Evolutionary conservation across 768 basidiomycete genomes (phyloP).

Genomic region (Cyclocybe aegerita): DNA sequence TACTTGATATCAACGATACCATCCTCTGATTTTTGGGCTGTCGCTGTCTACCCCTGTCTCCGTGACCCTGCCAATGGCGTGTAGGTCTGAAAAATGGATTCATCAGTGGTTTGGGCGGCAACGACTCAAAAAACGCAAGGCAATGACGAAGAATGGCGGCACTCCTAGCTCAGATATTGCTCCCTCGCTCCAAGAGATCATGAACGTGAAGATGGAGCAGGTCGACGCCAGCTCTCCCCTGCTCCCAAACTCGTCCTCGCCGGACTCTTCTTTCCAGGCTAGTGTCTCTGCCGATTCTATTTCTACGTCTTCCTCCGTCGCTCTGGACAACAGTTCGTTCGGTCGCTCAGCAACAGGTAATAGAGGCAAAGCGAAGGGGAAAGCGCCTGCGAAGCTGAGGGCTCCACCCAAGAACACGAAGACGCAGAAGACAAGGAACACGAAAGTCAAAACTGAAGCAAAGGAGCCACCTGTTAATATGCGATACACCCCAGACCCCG

Average conservation of each 20-base stretch:
- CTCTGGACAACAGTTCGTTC: background rate
- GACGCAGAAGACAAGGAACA: background rate
- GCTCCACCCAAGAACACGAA: background rate
- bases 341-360: background rate
- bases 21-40: background rate
- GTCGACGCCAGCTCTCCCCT: conserved; percentile 2
- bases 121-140: conserved; percentile 23
- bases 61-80: background rate
- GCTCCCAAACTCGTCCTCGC: background rate
- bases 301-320: conserved; percentile 6
- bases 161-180: conserved; percentile 7
- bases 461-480: background rate
- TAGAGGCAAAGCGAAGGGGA: background rate
- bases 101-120: conserved; percentile 31
- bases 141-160: conserved; percentile 9
- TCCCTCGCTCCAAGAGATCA: conserved; percentile 15
- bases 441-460: background rate
- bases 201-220: conserved; percentile 15
- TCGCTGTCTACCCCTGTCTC: background rate
- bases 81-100: conserved; percentile 34
- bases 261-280: conserved; percentile 5
- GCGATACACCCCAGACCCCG: background rate
- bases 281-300: conserved; percentile 3
- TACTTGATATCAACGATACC: background rate
- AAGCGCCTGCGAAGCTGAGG: background rate